These are phyloP conservation scores for Flaveria floridana DNA, from an alignment of 140 eudicot genomes.

Conservation along the genomic window DNA sequence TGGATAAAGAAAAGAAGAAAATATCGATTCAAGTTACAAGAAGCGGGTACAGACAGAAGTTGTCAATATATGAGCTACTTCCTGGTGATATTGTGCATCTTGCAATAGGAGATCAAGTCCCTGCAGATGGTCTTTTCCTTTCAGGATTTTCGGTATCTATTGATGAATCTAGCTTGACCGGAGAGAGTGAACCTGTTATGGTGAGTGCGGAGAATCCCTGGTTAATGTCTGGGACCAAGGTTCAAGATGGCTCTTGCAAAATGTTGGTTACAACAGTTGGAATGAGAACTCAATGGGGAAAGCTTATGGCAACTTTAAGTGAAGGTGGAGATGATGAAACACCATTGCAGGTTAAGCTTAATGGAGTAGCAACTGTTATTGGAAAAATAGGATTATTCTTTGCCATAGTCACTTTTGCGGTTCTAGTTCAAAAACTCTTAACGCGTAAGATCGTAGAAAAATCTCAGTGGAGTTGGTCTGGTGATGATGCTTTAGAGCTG, in stretches of 20 bases:
- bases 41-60: constrained; percentile 55
- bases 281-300: constrained; percentile 74
- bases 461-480: constrained; percentile 54
- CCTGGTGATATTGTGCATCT: constrained; percentile 91
- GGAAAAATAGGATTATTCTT: constrained; percentile 88
- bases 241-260: constrained; percentile 66
- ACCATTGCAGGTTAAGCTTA: constrained; percentile 79
- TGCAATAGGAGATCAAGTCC: constrained; percentile 88
- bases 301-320: constrained; percentile 70
- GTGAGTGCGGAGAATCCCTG: constrained; percentile 66
- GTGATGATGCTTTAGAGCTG: constrained; percentile 54
- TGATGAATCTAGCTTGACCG: constrained; percentile 72
- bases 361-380: constrained; percentile 89
- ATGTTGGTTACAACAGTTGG: constrained; percentile 67
- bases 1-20: constrained; percentile 76
- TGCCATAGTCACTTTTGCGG: constrained; percentile 82
- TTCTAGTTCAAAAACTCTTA: constrained; percentile 58
- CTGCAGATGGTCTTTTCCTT: constrained; percentile 87
- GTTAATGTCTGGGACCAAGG: constrained; percentile 87
- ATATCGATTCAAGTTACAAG: constrained; percentile 56
- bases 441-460: constrained; percentile 50
- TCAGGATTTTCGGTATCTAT: constrained; percentile 52
- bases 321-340: constrained; percentile 97
- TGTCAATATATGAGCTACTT: constrained; percentile 72
- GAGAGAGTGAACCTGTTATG: constrained; percentile 90